phyloP scores from a whole-genome alignment of 257 asterid species.

The Haberlea rhodopensis region DNA sequence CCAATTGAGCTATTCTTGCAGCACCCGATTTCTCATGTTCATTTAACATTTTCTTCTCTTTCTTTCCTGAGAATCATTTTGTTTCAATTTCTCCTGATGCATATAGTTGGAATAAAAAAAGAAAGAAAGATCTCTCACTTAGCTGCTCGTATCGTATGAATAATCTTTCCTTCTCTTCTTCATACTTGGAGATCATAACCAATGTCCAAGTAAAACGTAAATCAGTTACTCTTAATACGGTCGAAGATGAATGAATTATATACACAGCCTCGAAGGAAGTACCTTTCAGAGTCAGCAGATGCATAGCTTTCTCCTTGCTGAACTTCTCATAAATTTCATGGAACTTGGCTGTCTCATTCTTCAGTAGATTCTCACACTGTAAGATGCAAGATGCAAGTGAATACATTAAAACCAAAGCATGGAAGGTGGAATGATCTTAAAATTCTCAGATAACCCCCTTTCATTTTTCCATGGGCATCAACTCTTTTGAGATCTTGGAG shows the following conservation, averaged over 20 bases:
- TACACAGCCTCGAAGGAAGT: slow-evolving; percentile 13
- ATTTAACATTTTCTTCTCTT: slow-evolving; percentile 71
- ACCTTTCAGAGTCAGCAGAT: slow-evolving; percentile 78
- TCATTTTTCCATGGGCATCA: slow-evolving; percentile 25
- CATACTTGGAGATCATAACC: slow-evolving; percentile 68
- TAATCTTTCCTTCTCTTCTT: slow-evolving; percentile 77
- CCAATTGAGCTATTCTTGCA: slow-evolving; percentile 69
- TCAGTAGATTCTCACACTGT: slow-evolving; percentile 83
- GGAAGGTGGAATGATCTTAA: slow-evolving; percentile 15
- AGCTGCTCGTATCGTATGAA: slow-evolving; percentile 70
- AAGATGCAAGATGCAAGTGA: slow-evolving; percentile 35
- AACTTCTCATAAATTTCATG: slow-evolving; percentile 61
- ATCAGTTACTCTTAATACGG: slow-evolving; percentile 14
- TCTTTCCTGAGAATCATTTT: slow-evolving; percentile 58
- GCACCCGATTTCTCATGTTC: slow-evolving; percentile 67
- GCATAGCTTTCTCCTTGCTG: slow-evolving; percentile 68
- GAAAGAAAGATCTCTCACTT: slow-evolving; percentile 47
- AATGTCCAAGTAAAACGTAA: slow-evolving; percentile 23
- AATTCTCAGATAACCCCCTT: slow-evolving; percentile 19
- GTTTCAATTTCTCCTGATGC: slow-evolving; percentile 14
- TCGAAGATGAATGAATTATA: slow-evolving; percentile 1
- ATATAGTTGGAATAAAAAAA: slow-evolving; percentile 2
- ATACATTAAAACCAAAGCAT: slow-evolving; percentile 28
- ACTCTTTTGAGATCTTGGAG: slow-evolving; percentile 92
- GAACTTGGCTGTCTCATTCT: slow-evolving; percentile 68